A percentile compares a stretch with the other conserved stretches of the same genome.
Conservation (phyloP, 345 rosid species). For the Eucalyptus guilfoylei region DNA sequence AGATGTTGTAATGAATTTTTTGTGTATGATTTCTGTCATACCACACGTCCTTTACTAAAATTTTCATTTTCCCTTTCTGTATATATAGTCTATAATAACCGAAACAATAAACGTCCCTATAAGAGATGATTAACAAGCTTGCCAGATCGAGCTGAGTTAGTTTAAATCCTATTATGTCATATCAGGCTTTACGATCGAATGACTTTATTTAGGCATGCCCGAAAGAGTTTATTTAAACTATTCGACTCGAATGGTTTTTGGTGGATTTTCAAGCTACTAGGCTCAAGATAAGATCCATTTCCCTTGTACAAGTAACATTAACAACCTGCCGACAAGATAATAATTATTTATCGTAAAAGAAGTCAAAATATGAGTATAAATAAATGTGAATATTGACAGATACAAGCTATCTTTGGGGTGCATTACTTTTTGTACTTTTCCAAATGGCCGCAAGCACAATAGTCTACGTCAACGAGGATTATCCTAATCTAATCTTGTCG, state of each 20-base stretch:
- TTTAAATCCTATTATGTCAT: not conserved
- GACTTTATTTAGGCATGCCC: not conserved
- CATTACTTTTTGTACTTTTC: not conserved
- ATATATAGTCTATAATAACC: too few relatives aligned
- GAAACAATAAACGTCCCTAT: accelerated
- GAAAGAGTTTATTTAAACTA: not conserved
- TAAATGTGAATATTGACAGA: not conserved
- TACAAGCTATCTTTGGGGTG: not conserved
- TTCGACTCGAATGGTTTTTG: not conserved
- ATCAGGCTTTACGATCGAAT: accelerated
- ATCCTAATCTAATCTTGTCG: not conserved
- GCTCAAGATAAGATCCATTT: not conserved
- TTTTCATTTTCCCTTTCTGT: accelerated
- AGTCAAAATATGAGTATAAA: not conserved
- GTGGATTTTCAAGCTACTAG: not conserved
- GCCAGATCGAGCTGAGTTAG: accelerated
- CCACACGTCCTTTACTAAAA: accelerated
- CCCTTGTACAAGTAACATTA: not conserved
- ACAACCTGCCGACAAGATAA: not conserved
- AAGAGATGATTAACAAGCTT: not conserved
- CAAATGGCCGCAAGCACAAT: not conserved
- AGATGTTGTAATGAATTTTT: not conserved
- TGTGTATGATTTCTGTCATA: not conserved
- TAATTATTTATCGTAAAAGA: not conserved
- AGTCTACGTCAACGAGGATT: not conserved